phyloP scores from a whole-genome alignment of 306 rosid species.

The Quercus agrifolia region DNA sequence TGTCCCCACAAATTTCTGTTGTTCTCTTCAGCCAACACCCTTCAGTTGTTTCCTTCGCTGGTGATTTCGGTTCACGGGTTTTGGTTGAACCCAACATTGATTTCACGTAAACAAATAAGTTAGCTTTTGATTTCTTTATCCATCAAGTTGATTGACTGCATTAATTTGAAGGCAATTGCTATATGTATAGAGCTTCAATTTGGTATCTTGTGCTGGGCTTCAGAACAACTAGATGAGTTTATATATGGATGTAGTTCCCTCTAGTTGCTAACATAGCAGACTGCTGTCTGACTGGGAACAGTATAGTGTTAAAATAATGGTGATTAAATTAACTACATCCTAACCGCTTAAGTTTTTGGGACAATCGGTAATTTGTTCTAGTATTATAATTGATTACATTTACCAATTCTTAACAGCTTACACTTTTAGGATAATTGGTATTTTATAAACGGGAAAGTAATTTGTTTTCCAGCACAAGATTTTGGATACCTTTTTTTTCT shows the following conservation, averaged over 20 bases:
- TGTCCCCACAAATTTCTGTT: slow-evolving; percentile 51
- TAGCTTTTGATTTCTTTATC: not conserved
- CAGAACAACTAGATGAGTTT: not conserved
- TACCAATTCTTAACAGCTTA: too few species aligned
- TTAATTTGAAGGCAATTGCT: not conserved
- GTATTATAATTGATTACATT: too few species aligned
- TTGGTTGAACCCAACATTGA: slow-evolving; percentile 63
- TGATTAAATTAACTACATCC: too few species aligned
- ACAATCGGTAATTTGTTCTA: too few species aligned
- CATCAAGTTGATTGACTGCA: not conserved
- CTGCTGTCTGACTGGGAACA: not conserved
- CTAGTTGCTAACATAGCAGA: not conserved
- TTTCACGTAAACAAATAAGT: slow-evolving; percentile 65
- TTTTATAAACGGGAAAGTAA: not conserved
- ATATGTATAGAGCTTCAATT: not conserved
- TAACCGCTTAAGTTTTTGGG: too few species aligned
- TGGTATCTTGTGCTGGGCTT: not conserved
- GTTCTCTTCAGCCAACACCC: slow-evolving; percentile 67
- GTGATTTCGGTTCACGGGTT: slow-evolving; percentile 56
- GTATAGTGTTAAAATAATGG: not conserved
- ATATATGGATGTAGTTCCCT: not conserved
- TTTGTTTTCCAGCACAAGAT: not conserved
- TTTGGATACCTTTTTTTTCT: not conserved
- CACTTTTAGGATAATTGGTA: too few species aligned
- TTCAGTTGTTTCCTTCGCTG: slow-evolving; percentile 59